Conservation (phyloP, 768 basidiomycete species). For the Peribolospora kevripleyi region DNA sequence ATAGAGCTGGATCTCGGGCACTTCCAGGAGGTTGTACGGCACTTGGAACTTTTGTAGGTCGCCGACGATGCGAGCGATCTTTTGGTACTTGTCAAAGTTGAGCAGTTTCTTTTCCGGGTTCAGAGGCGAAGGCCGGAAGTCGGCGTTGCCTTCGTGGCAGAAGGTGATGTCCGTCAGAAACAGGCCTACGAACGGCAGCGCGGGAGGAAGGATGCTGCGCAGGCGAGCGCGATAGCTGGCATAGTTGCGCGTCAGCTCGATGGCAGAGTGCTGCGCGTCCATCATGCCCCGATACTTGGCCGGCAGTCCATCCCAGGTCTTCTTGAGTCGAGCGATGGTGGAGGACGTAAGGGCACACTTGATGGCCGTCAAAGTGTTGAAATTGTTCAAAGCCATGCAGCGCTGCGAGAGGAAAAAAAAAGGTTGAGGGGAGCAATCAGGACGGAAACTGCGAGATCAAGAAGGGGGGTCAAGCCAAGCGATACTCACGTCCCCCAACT, state of each 20-base stretch:
- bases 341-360: constrained; percentile 87
- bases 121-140: constrained; percentile 51
- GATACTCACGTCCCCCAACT: constrained; percentile 56
- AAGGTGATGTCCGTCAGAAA: constrained; percentile 42
- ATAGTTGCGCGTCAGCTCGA: constrained; percentile 75
- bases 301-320: constrained; percentile 75
- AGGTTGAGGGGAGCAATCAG: constrained; percentile 1
- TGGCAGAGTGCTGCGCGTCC: constrained; percentile 55
- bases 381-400: constrained; percentile 60
- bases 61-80: constrained; percentile 14
- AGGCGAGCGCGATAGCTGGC: constrained; percentile 71
- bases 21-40: constrained; percentile 60
- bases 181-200: constrained; percentile 79
- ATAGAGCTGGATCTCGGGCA: constrained; percentile 69
- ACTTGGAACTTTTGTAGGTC: constrained; percentile 86
- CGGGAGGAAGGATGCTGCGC: constrained; percentile 69
- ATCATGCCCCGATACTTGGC: constrained; percentile 62
- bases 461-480: constrained; percentile 2
- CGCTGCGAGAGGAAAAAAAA: constrained; percentile 30
- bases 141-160: constrained; percentile 81
- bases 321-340: constrained; percentile 68
- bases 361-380: constrained; percentile 75
- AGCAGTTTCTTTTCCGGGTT: constrained; percentile 53
- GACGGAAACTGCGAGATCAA: constrained; percentile 1
- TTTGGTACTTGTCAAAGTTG: constrained; percentile 87